Base-by-base conservation (phyloP, 2,329 filamentous ascomycete genomes). In the Colletotrichum limetticola region DNA sequence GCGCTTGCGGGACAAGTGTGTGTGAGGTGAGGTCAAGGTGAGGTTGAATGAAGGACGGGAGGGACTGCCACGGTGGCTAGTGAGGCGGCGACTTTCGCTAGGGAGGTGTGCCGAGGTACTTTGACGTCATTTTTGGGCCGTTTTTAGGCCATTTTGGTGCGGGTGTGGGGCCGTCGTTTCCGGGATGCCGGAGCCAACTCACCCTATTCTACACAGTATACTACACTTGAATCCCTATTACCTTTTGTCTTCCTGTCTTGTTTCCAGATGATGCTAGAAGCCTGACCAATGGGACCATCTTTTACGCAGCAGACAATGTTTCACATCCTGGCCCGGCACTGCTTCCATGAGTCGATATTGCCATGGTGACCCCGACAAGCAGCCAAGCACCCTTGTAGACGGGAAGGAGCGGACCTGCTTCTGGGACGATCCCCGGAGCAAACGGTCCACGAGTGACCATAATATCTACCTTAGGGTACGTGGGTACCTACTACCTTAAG, bases 241-340 rank as follows among this genome's bases (percentile, higher is more conserved):
- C 5, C 14, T 14, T 42, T 6, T 30, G 30, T 30, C 2, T 42
- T 2, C 5, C 5, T 7, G 35, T 42, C 12, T 42, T 42, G 32
- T 46, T 73, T 73, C 66, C 46, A 72, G 70, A 71, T 28, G 71
- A 52, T 70, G 56, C 70, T 26, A 72, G 70, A 72, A 70, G 16
- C 16, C 32, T 52, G 16, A 16, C 37, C 42, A 32, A 26, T 64
- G 30, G 60, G 14, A 37, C 35, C 58, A 49, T 19, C 22, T 53
- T 37, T 35, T 61, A 32, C 32, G 32, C 32, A 32, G 32, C 11
- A 28, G 24, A 24, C 7, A n/a, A 14, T 28, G 8, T 49, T 28
- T 8, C 16, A 8, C 16, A 22, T 28, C 16, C 28, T 57, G 26
- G 8, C 26, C n/a, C 19, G 19, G 22, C n/a, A 46, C 32, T 16